A percentile compares a stretch with the other conserved stretches of the same genome.
Conservation (phyloP, 768 basidiomycete genomes). For the Mycena albidolilacea region DNA sequence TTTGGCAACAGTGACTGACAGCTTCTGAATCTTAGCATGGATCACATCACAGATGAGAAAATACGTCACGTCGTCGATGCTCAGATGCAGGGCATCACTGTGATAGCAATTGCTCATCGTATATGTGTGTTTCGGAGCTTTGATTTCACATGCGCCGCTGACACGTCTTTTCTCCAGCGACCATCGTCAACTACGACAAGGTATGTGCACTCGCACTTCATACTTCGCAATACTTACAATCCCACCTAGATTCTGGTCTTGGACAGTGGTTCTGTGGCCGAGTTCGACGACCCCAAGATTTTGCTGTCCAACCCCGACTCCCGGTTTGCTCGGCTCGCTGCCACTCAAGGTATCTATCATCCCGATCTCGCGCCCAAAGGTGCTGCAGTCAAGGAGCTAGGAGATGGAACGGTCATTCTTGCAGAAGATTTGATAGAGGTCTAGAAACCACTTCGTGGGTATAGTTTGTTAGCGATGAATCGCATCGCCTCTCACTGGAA, state of each 20-base stretch:
- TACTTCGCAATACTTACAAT: neutral
- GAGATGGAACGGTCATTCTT: conserved; percentile 23
- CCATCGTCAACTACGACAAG: conserved; percentile 34
- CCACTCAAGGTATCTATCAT: conserved; percentile 34
- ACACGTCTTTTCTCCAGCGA: conserved; percentile 1
- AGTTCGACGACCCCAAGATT: conserved; percentile 23
- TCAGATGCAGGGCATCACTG: conserved; percentile 33
- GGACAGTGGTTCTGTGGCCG: conserved; percentile 28
- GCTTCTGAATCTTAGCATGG: conserved; percentile 25
- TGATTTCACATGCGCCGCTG: neutral
- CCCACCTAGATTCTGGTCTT: conserved; percentile 29
- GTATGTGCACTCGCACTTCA: neutral
- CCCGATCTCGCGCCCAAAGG: conserved; percentile 23
- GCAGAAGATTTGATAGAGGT: conserved; percentile 29
- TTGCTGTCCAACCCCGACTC: conserved; percentile 31
- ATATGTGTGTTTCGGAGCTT: conserved; percentile 24
- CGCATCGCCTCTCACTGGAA: no score
- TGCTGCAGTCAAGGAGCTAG: conserved; percentile 14
- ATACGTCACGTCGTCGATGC: conserved; percentile 33
- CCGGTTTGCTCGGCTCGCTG: conserved; percentile 32
- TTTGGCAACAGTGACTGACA: neutral
- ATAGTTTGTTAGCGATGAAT: no score
- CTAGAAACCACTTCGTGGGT: neutral
- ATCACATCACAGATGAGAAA: conserved; percentile 35
- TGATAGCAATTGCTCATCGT: conserved; percentile 32